These are phyloP conservation scores for Gleditsia sinensis DNA, from an alignment of 306 rosid genomes.

Conservation along the genomic window DNA sequence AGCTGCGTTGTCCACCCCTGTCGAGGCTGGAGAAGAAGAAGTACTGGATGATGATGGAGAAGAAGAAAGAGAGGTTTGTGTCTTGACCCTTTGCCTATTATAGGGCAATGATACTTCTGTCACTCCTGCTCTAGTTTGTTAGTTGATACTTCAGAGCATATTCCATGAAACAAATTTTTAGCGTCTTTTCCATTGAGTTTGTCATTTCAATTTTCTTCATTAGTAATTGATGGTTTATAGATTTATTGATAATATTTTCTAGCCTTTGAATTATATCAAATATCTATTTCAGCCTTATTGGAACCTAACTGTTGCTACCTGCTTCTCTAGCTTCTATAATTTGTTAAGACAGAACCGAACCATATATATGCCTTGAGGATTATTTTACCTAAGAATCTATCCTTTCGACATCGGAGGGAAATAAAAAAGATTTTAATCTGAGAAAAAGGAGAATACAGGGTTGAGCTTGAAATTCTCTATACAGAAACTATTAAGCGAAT, in stretches of 20 bases:
- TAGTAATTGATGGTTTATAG: not conserved
- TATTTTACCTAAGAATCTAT: not conserved
- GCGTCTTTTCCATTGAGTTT: not conserved
- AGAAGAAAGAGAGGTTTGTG: conserved; percentile 88
- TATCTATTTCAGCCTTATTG: not conserved
- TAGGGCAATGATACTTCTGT: conserved; percentile 5
- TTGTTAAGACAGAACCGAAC: not conserved
- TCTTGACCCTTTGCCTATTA: conserved; percentile 24
- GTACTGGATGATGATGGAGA: conserved; percentile 82
- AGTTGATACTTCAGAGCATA: not conserved
- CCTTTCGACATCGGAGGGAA: not conserved
- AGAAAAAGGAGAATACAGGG: not conserved
- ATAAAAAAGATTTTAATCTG: not conserved
- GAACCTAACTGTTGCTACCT: not conserved
- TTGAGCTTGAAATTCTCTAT: not conserved
- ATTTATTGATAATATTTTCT: not conserved
- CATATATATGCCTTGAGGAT: not conserved
- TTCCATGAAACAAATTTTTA: not conserved
- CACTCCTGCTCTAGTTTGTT: conserved; percentile 21
- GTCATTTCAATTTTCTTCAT: not conserved
- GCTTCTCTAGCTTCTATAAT: not conserved
- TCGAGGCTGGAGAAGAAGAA: conserved; percentile 93
- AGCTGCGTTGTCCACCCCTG: conserved; percentile 83
- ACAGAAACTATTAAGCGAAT: not conserved
- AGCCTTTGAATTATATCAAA: not conserved